phyloP scores from a whole-genome alignment of 805 yeast species.

The Maudiozyma barnettii region DNA sequence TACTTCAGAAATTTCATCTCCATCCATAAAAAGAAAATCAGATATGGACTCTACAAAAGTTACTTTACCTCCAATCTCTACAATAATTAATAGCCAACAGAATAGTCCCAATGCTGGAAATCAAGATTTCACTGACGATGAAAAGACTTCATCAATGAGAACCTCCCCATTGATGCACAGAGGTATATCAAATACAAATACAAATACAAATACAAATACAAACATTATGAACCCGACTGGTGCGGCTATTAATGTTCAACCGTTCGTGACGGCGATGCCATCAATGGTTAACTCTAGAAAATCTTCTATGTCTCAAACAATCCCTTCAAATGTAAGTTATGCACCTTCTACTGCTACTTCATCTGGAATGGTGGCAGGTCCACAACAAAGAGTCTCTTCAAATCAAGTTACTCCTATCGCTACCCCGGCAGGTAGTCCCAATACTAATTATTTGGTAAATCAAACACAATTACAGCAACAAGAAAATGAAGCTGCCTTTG shows the following conservation, averaged over 20 bases:
- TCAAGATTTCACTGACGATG: neutral
- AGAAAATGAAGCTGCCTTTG: neutral
- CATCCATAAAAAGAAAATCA: neutral
- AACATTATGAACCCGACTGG: neutral
- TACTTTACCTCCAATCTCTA: conserved; percentile 4
- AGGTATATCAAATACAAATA: neutral
- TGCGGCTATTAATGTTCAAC: neutral
- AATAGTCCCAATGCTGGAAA: neutral
- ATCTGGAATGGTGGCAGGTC: neutral
- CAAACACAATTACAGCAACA: neutral
- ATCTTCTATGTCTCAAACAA: neutral
- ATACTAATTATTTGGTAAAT: neutral
- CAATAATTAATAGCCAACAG: neutral
- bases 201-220: neutral
- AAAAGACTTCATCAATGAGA: neutral
- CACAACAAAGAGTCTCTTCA: neutral
- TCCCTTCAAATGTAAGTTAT: neutral
- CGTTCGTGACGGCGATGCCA: neutral
- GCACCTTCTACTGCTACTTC: neutral
- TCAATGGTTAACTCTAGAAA: neutral
- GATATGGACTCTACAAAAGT: neutral
- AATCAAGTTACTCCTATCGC: neutral
- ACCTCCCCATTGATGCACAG: neutral
- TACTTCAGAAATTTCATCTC: neutral
- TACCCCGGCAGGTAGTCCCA: neutral